These are phyloP conservation scores for Aspergillus sp. DNA, from an alignment of 2,329 filamentous ascomycete species.

Conservation along the genomic window DNA sequence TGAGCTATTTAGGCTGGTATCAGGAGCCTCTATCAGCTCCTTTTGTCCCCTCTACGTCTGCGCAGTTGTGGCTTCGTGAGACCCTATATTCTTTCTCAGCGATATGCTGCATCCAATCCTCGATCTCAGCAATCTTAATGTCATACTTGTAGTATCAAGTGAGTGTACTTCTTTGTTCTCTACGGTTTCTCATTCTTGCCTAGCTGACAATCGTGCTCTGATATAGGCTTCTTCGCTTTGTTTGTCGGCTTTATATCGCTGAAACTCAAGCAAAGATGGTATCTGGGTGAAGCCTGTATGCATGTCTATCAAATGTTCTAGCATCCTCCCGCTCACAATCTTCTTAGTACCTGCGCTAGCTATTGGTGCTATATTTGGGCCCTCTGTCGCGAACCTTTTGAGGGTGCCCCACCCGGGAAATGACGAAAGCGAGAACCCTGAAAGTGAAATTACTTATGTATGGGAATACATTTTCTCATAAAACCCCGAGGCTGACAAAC, in stretches of 20 bases:
- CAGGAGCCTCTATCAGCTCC: not conserved
- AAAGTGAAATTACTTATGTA: slow-evolving; percentile 49
- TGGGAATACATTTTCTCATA: not conserved
- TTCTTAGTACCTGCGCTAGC: slow-evolving; percentile 58
- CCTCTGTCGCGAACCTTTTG: slow-evolving; percentile 59
- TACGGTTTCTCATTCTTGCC: not conserved
- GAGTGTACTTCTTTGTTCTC: slow-evolving; percentile 12
- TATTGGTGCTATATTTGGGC: slow-evolving; percentile 60
- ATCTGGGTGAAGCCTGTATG: slow-evolving; percentile 47
- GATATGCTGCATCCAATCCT: slow-evolving; percentile 42
- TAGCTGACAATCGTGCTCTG: slow-evolving; percentile 6
- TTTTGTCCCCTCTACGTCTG: not conserved
- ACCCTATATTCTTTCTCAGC: not conserved
- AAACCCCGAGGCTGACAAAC: slow-evolving; percentile 32
- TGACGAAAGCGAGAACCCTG: slow-evolving; percentile 34
- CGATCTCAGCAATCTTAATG: slow-evolving; percentile 41
- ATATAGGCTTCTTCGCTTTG: slow-evolving; percentile 38
- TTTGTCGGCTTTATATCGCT: slow-evolving; percentile 40
- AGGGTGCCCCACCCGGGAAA: slow-evolving; percentile 47
- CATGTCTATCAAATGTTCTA: not conserved
- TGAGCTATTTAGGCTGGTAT: not conserved
- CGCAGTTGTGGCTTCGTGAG: not conserved
- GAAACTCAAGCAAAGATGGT: slow-evolving; percentile 45
- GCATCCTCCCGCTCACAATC: slow-evolving; percentile 6
- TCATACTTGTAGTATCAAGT: slow-evolving; percentile 40